Evolutionary conservation across 345 rosid species (phyloP), one percentile per base, ranked within the genome.

Genomic region (Conringia planisiliqua): DNA sequence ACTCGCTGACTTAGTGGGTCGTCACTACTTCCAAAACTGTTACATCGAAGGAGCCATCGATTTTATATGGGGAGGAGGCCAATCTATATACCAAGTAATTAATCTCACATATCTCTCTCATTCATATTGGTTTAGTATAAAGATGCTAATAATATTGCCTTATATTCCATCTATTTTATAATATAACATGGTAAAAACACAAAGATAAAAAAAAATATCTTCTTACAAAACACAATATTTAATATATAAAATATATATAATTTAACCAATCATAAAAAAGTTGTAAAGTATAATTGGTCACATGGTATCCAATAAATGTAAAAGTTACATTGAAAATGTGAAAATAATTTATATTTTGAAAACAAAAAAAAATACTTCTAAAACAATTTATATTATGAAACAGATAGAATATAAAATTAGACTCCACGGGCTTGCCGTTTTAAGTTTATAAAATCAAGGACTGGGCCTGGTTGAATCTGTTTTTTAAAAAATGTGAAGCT

Each of bases 61-160:
- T 71, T 87, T 85, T 76, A 85, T 87, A 2, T 87, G 81, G 85
- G 87, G 87, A 10, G 1, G 5, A 2, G 89, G 79, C 62, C 87
- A 81, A 46, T 85, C 89, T 4, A 35, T 70, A 7, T 85, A 77
- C 63, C 35, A 81, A 81, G 91, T 87, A 81, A 81, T 89, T 87
- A 66, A 22, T 73, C 24, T 30, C 33, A 63, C 18, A 30, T n/a
- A 5, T 54, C 8, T 54, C 35, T 73, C 18, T 43, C 26, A 54
- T 61, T 36, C 16, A 68, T 13, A 3, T 1, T n/a, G 18, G 6
- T 22, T 13, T 8, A 55, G n/a, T 50, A 17, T 29, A 38, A 3
- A 9, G 0, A 5, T 57, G 20, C 17, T 11, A 17, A 7, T 29
- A 55, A 55, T 55, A 30, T 14, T 27, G 18, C 4, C 17, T 14